Percentiles rank a stretch among this genome's conserved stretches.
These are phyloP conservation scores for Pythium guiyangense DNA, from an alignment of 352 stramenopile species.

Conservation along the genomic window DNA sequence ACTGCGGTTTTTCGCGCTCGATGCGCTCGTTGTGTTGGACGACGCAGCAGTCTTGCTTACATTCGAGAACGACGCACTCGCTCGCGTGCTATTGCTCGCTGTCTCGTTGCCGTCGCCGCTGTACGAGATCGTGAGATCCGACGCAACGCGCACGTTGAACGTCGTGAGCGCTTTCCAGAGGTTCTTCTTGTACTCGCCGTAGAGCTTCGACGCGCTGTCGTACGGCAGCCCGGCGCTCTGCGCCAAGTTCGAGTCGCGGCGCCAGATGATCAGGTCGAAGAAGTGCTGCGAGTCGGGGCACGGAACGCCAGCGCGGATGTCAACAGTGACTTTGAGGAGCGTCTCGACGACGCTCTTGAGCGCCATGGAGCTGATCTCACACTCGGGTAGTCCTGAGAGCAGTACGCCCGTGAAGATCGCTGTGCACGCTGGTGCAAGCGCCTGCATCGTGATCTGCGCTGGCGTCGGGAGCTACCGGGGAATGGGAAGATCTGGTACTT, in stretches of 20 bases:
- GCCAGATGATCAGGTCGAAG: slow-evolving; percentile 7
- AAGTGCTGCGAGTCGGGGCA: slow-evolving; percentile 8
- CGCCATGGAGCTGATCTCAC: slow-evolving; percentile 42
- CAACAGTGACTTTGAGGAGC: slow-evolving; percentile 51
- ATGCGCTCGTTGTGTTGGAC: no score
- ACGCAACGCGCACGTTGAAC: neutral
- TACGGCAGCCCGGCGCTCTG: slow-evolving; percentile 4
- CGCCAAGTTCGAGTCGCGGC: slow-evolving; percentile 7
- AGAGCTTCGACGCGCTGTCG: slow-evolving; percentile 7
- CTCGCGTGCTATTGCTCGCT: no score
- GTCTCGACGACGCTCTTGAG: slow-evolving; percentile 52
- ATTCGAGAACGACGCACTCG: no score
- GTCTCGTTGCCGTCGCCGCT: no score
- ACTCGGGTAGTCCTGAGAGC: slow-evolving; percentile 35
- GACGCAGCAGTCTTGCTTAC: no score
- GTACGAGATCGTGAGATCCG: slow-evolving; percentile 5
- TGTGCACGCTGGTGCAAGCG: slow-evolving; percentile 31
- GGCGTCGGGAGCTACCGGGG: slow-evolving; percentile 36
- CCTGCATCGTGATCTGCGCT: slow-evolving; percentile 29
- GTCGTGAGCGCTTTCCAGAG: slow-evolving; percentile 5
- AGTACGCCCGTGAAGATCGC: slow-evolving; percentile 48
- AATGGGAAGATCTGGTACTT: slow-evolving; percentile 64
- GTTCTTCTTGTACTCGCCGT: slow-evolving; percentile 9
- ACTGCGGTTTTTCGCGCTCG: no score
- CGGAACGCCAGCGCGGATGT: slow-evolving; percentile 9